These are phyloP conservation scores for Ophiostoma piceae DNA, from an alignment of 2,329 filamentous ascomycete species.

Conservation along the genomic window DNA sequence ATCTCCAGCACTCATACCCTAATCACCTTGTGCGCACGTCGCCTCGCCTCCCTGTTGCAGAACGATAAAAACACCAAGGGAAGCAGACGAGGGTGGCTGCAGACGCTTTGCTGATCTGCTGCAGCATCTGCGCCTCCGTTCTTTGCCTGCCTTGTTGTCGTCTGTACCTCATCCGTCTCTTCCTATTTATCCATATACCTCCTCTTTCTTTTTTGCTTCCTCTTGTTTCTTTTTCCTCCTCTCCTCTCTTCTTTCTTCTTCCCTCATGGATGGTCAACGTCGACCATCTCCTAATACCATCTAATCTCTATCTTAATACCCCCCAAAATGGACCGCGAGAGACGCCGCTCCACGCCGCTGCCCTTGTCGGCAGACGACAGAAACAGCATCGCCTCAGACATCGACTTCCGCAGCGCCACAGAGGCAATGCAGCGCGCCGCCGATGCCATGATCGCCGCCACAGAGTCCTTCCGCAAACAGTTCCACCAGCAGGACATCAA, in stretches of 20 bases:
- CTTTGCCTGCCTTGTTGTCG: neutral
- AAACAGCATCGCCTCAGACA: constrained; percentile 23
- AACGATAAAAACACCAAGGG: neutral
- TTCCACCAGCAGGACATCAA: constrained; percentile 24
- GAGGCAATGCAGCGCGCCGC: constrained; percentile 34
- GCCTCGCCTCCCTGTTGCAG: neutral
- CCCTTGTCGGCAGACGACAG: constrained; percentile 18
- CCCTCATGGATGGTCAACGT: neutral
- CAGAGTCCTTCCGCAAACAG: constrained; percentile 31
- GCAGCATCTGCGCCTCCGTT: neutral
- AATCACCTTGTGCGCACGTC: neutral
- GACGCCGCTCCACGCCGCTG: constrained; percentile 23
- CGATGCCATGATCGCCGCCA: constrained; percentile 33
- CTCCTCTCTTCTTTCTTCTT: constrained; percentile 20
- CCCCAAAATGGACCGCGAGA: constrained; percentile 20
- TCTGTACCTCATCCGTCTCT: neutral
- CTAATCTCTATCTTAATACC: neutral
- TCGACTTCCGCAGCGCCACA: constrained; percentile 29
- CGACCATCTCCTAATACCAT: neutral
- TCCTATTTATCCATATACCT: constrained; percentile 15
- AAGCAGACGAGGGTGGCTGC: neutral
- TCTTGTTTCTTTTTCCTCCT: neutral
- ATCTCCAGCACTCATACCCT: neutral
- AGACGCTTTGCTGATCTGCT: constrained; percentile 8
- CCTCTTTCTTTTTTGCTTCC: constrained; percentile 19